These are phyloP conservation scores for Chamaecrista fasciculata DNA, from an alignment of 306 rosid genomes.

Conservation along the genomic window DNA sequence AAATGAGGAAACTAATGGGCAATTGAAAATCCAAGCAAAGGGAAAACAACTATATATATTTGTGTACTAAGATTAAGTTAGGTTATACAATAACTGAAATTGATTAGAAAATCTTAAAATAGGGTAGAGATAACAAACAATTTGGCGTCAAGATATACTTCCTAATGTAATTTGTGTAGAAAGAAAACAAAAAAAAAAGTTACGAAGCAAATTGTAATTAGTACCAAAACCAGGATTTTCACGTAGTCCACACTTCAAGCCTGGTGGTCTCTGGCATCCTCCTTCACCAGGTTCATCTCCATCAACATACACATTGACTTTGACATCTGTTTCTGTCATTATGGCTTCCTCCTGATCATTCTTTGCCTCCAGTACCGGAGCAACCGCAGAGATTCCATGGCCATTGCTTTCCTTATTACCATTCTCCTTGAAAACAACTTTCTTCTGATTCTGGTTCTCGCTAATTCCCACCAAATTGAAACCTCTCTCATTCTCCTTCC, in stretches of 20 bases:
- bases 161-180: no score
- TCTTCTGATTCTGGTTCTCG: slow-evolving; percentile 22
- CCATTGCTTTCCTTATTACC: slow-evolving; percentile 37
- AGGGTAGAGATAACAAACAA: slow-evolving; percentile 4
- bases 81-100: not conserved
- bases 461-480: slow-evolving; percentile 5
- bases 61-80: not conserved
- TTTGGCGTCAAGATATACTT: not conserved
- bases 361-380: slow-evolving; percentile 42
- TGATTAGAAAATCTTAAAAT: not conserved
- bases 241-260: slow-evolving; percentile 63
- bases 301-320: slow-evolving; percentile 35
- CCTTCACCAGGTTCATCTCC: slow-evolving; percentile 46
- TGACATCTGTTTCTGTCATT: slow-evolving; percentile 40
- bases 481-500: slow-evolving; percentile 39
- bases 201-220: no score
- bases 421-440: slow-evolving; percentile 42
- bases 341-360: slow-evolving; percentile 41
- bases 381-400: slow-evolving; percentile 41
- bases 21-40: not conserved
- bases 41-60: not conserved
- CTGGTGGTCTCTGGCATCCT: slow-evolving; percentile 47
- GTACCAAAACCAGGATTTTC: slow-evolving; percentile 79
- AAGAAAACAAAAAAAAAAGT: no score
- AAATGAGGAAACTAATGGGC: not conserved